Evolutionary conservation across 2,329 filamentous ascomycete species (phyloP), one percentile per base, ranked within the genome.

Genomic region (Cercospora zeina): DNA sequence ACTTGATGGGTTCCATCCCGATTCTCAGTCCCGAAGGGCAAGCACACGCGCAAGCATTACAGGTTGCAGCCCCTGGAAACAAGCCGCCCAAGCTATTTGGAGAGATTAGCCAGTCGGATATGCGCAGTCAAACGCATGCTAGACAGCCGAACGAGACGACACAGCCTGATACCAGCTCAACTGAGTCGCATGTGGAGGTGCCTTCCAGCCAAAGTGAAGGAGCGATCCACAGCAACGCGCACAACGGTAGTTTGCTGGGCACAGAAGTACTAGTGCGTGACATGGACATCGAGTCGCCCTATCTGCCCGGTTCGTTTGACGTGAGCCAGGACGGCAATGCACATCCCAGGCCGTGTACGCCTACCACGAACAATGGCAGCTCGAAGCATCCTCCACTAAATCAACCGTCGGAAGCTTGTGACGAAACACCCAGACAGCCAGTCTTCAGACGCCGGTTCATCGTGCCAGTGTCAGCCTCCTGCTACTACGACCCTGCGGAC

Each of bases 81-180:
- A 64, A 56, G 39, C 62, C 62, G 34, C 61, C 65, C 14, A 82
- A 82, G 54, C 76, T 88, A 5, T 88, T 87, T 69, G 85, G 85
- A 11, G 85, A 88, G 70, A 84, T 88, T 65, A 81, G 81, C 10
- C 74, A 79, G 30, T 85, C 84, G 19, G 81, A 81, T 10, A 69
- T 87, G 13, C 75, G 78, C 54, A 84, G 80, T 69, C 85, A 84
- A 14, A 80, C 19, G 9, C 36, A 61, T 19, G 63, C 21, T 11
- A 31, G 37, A 49, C 53, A 50, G 31, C 53, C 37, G 19, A 24
- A 60, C 14, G 58, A 36, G 11, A 34, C 47, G 3, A 59, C 33
- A 21, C 42, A 61, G n/a, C 16, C 50, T 24, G 24, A 16, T 5
- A 58, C 31, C 45, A 63, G 58, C 55, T 60, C 61, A 14, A 21